A percentile compares a stretch with the other conserved stretches of the same genome.
phyloP scores from a whole-genome alignment of 192 early-diverging fungal species.

The Podila epicladia region DNA sequence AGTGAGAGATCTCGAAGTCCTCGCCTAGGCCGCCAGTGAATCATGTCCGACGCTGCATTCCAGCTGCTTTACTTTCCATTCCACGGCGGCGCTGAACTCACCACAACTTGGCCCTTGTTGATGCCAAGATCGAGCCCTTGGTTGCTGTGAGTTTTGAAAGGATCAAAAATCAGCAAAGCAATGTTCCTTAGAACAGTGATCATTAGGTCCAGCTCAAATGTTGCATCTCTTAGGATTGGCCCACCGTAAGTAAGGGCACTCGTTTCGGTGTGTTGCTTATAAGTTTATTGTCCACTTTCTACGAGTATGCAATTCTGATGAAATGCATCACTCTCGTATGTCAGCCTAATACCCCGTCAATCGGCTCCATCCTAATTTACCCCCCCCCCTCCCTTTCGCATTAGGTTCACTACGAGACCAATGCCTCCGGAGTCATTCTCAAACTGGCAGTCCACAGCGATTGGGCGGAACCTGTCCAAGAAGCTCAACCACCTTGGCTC shows the following conservation, averaged over 20 bases:
- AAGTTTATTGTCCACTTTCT: not conserved
- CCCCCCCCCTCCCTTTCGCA: too few relatives aligned
- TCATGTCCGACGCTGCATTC: not conserved
- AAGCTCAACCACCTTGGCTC: slow-evolving; percentile 26
- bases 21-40: not conserved
- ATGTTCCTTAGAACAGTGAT: not conserved
- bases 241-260: slow-evolving; percentile 3
- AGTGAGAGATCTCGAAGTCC: not conserved
- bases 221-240: slow-evolving; percentile 24
- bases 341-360: too few relatives aligned
- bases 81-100: slow-evolving; percentile 4
- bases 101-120: not conserved
- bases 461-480: slow-evolving; percentile 37
- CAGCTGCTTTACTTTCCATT: slow-evolving; percentile 5
- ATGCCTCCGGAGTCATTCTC: slow-evolving; percentile 7
- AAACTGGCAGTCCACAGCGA: slow-evolving; percentile 21
- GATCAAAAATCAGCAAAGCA: not conserved
- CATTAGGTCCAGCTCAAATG: not conserved
- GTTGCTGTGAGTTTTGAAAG: not conserved
- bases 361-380: too few relatives aligned
- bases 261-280: slow-evolving; percentile 14
- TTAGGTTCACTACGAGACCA: slow-evolving; percentile 19
- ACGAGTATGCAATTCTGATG: too few relatives aligned
- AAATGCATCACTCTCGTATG: too few relatives aligned
- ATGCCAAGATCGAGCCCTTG: not conserved